phyloP scores from a whole-genome alignment of 78 protist species.

The Parvularia atlantis region DNA sequence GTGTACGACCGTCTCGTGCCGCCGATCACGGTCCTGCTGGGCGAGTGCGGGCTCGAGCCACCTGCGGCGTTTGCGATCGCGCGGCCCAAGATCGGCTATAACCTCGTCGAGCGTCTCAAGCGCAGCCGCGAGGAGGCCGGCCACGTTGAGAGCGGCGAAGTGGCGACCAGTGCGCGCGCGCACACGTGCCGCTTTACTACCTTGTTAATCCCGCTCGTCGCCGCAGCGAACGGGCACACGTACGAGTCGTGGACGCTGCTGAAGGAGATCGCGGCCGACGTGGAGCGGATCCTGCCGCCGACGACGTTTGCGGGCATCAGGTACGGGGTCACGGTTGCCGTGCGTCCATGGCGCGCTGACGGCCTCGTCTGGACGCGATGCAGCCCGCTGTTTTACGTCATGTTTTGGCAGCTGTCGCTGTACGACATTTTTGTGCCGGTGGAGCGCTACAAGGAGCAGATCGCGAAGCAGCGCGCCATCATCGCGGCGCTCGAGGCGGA shows the following conservation, averaged over 20 bases:
- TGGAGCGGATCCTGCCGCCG: too few species aligned
- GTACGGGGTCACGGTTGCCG: not conserved
- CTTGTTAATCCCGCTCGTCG: not conserved
- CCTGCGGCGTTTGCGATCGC: not conserved
- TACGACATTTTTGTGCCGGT: conserved; percentile 16
- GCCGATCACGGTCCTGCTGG: not conserved
- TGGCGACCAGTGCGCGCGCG: not conserved
- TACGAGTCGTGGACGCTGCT: too few species aligned
- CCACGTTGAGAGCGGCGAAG: not conserved
- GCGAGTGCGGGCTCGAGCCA: not conserved
- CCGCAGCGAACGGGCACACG: not conserved
- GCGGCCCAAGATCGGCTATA: not conserved
- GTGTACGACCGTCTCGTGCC: not conserved
- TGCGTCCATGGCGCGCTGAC: not conserved
- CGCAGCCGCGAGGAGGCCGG: too few species aligned
- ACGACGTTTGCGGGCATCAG: too few species aligned
- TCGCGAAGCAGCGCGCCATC: too few species aligned
- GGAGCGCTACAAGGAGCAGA: not conserved
- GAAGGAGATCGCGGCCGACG: too few species aligned
- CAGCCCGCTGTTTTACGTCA: not conserved
- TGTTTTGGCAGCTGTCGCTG: conserved; percentile 29
- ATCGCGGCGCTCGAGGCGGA: too few species aligned
- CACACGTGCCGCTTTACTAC: not conserved
- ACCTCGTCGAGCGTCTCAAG: too few species aligned
- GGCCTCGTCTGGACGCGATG: not conserved